These are phyloP conservation scores for Myxozyma neotropica DNA, from an alignment of 805 yeast genomes.

Conservation along the genomic window DNA sequence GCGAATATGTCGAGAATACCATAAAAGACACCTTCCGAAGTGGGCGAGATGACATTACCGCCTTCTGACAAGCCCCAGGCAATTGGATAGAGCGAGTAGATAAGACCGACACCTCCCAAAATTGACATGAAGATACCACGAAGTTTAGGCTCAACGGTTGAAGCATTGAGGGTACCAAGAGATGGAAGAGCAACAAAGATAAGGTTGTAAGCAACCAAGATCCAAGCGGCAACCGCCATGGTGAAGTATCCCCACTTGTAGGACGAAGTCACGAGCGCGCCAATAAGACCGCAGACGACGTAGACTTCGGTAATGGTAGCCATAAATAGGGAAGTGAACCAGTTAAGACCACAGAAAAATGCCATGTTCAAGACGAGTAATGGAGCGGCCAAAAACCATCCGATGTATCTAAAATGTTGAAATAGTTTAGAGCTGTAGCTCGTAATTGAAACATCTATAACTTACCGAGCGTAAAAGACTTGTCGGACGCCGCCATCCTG, in stretches of 20 bases:
- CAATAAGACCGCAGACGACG: conserved; percentile 59
- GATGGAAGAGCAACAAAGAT: conserved; percentile 15
- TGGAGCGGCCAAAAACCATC: conserved; percentile 61
- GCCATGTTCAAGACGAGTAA: conserved; percentile 45
- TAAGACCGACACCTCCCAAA: conserved; percentile 2
- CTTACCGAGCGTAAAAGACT: conserved; percentile 55
- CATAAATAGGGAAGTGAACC: conserved; percentile 42
- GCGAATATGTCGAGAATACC: conserved; percentile 58
- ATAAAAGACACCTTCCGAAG: conserved; percentile 60
- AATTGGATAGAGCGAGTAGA: conserved; percentile 48
- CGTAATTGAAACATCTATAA: not conserved
- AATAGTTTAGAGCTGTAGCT: not conserved
- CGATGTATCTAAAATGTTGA: conserved; percentile 49
- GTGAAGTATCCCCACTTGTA: conserved; percentile 74
- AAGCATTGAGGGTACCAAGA: conserved; percentile 21
- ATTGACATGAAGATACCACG: conserved; percentile 5
- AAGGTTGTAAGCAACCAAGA: conserved; percentile 36
- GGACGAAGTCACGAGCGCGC: conserved; percentile 55
- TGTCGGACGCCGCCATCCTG: conserved; percentile 49
- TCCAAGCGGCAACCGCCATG: conserved; percentile 52
- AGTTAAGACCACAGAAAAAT: conserved; percentile 41
- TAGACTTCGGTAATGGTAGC: conserved; percentile 49
- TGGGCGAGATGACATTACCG: conserved; percentile 62
- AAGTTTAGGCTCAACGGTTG: conserved; percentile 19
- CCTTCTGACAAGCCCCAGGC: conserved; percentile 62